Base-by-base conservation (phyloP, 2,329 filamentous ascomycete genomes). In the Chalaropsis ovoidea region DNA sequence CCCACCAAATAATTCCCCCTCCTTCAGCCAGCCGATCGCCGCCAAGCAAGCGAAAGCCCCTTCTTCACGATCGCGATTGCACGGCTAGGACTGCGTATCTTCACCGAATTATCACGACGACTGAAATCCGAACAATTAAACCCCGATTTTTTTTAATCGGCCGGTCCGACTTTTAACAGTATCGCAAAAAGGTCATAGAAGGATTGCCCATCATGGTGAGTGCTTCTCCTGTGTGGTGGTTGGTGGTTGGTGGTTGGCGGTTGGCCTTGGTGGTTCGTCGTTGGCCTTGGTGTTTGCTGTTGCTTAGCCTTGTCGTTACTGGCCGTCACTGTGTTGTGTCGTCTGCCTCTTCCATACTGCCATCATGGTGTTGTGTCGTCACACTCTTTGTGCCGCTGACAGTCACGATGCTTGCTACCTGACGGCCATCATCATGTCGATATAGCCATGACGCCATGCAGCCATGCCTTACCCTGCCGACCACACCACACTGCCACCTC, bases 121-220 rank as follows among this genome's bases (percentile, higher is more conserved):
- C 49, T 45, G 65, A 63, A 27, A 63, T n/a, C 52, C 65, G 65
- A 61, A 61, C 24, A 22, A 22, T 19, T 41, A 47, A 22, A n/a
- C 39, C 39, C 17, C 54, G 54, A 58, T 58, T 19, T 58, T 24
- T n/a, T 58, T 41, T 61, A 45, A 45, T 31, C 58, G 64, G 64
- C 64, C 60, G 60, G 64, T 56, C 64, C 60, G 64, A 66, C 31
- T 62, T 66, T 62, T 47, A 39, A 62, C 41, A 35, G 61, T 56
- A 31, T 42, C 22, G 24, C 49, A 42, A 17, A 66, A 31, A 62
- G 64, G 64, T 61, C 56, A 66, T 43, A 39, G 67, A 64, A 69
- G 68, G 65, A 68, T 67, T 63, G 63, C 66, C 77, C 77, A 71
- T 70, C 67, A 71, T 71, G 70, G 70, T 71, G 68, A 70, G 70